Evolutionary conservation across 331 rosid species (phyloP), one percentile per base, ranked within the genome.

Genomic region (Cydonia oblonga): DNA sequence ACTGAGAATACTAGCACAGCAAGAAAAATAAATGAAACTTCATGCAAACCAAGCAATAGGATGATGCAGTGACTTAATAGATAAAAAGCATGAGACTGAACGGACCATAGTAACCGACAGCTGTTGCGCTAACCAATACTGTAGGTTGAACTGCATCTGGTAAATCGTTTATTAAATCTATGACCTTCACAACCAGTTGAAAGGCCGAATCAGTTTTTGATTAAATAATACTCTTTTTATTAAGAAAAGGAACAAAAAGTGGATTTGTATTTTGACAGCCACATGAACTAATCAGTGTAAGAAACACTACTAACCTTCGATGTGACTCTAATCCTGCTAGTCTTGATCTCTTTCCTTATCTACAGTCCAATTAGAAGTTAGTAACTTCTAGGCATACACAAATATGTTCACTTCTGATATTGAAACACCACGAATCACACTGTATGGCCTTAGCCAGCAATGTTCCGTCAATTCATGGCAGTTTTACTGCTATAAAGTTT

Each of bases 51-150:
- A 35, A 25, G 1, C 19, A 4, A 15, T n/a, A n/a, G n/a, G n/a
- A n/a, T n/a, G n/a, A 56, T 3, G 23, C 53, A 44, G 28, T 28
- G 26, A 9, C 44, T 22, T 60, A 65, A 33, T 29, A 66, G 51
- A 24, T 28, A 52, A 54, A 6, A 38, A 10, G 11, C 10, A 16
- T 28, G 66, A 25, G 38, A 71, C 64, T 24, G 56, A 77, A 81
- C 96, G 51, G 72, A 91, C 98, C 98, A 51, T 93, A 93, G 83
- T 93, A 93, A 77, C 98, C 98, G 40, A 93, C 92, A 33, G 98
- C 98, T 1, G 98, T 93, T 53, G 97, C 97, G 53, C 97, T 93
- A 69, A 93, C 92, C 70, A 93, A 84, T 73, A 93, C 97, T 64
- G 77, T 78, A 7, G 97, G 97, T 49, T 84, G 96, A 80, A 75